Percentiles rank a stretch among this genome's conserved stretches.
phyloP scores from a whole-genome alignment of 2,329 filamentous ascomycete species.

The Cladosporium austrohemisphaericum region DNA sequence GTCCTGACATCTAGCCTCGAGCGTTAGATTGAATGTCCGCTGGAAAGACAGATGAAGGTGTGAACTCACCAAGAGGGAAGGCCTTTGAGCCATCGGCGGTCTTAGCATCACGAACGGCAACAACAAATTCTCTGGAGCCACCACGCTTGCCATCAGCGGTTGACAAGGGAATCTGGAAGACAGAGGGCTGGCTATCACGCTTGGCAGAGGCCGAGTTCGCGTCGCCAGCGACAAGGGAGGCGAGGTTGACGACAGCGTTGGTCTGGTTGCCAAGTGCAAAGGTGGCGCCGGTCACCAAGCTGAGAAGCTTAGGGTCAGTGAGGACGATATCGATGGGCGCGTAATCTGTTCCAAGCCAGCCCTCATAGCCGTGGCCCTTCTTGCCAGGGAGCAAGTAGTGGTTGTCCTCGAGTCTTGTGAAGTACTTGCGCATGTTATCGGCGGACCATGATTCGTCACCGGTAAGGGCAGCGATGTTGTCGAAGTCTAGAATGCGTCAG shows the following conservation, averaged over 20 bases:
- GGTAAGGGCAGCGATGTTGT: conserved; percentile 55
- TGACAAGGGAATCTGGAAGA: conserved; percentile 58
- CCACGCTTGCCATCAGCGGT: conserved; percentile 35
- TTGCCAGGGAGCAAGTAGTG: conserved; percentile 47
- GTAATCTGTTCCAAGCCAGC: conserved; percentile 54
- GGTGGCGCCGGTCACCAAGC: conserved; percentile 49
- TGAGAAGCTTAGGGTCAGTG: conserved; percentile 52
- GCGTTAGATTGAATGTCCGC: background rate
- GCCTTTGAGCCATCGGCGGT: conserved; percentile 49
- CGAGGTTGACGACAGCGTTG: conserved; percentile 26
- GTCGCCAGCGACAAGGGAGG: conserved; percentile 23
- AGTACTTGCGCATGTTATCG: conserved; percentile 57
- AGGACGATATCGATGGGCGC: conserved; percentile 51
- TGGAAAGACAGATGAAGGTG: background rate
- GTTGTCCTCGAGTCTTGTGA: conserved; percentile 48
- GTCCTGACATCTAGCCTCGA: conserved; percentile 46
- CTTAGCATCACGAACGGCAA: conserved; percentile 48
- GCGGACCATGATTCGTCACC: conserved; percentile 58
- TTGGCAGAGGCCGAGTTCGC: conserved; percentile 43
- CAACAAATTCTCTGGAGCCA: conserved; percentile 55
- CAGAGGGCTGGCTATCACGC: conserved; percentile 47
- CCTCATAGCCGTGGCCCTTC: conserved; percentile 54
- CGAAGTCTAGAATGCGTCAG: conserved; percentile 47
- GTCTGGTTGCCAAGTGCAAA: conserved; percentile 49
- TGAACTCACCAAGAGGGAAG: conserved; percentile 45